Evolutionary conservation across 768 basidiomycete genomes (phyloP).

Genomic region (Amanita exitialis): DNA sequence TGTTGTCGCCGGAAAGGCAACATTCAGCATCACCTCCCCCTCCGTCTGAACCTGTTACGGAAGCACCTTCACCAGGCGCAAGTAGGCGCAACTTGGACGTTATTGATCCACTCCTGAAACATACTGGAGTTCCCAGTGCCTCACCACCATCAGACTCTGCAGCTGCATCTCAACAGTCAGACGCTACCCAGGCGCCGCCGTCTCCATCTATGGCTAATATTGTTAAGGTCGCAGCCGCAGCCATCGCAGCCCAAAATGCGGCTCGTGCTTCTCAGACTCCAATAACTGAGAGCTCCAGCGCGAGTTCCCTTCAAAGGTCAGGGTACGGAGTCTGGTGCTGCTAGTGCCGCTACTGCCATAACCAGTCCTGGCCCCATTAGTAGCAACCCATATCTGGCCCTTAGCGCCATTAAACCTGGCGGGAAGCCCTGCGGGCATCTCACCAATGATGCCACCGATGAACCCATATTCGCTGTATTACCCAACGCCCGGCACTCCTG

Average conservation of each 20-base stretch:
- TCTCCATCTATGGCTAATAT: conserved; percentile 23
- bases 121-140: neutral
- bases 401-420: conserved; percentile 13
- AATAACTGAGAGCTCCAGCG: neutral
- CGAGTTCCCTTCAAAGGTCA: conserved; percentile 4
- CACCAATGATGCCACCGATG: conserved; percentile 16
- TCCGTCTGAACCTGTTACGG: neutral
- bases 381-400: conserved; percentile 24
- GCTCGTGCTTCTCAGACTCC: conserved; percentile 8
- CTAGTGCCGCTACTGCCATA: conserved; percentile 1
- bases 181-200: neutral
- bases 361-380: conserved; percentile 15
- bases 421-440: conserved; percentile 11
- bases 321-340: neutral
- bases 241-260: conserved; percentile 21
- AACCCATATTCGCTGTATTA: conserved; percentile 37
- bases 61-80: neutral
- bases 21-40: conserved; percentile 7
- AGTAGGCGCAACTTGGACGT: neutral
- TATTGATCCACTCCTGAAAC: conserved; percentile 1
- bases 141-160: neutral
- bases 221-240: conserved; percentile 27
- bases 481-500: conserved; percentile 26
- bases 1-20: neutral
- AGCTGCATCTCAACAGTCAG: neutral